Conservation (phyloP, 345 rosid genomes). For the Schrenkiella parvula region DNA sequence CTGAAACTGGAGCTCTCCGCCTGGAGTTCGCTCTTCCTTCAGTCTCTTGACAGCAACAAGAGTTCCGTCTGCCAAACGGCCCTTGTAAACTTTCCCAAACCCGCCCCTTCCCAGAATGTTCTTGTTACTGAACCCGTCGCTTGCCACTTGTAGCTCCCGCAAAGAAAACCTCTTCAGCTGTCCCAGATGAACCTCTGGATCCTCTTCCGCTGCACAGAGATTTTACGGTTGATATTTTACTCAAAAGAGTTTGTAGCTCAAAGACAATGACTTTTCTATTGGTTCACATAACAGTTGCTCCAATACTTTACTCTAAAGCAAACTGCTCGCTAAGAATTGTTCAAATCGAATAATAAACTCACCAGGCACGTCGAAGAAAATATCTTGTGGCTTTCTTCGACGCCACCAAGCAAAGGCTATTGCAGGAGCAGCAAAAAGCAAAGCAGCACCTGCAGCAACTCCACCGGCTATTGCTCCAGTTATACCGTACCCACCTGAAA, state of each 20-base stretch:
- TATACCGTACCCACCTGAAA: conserved; percentile 69
- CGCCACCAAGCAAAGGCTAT: conserved; percentile 98
- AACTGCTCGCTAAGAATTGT: not conserved
- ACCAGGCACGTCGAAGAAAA: conserved; percentile 97
- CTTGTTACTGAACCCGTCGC: conserved; percentile 87
- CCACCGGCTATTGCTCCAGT: conserved; percentile 99
- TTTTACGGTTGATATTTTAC: not conserved
- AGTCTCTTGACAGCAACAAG: conserved; percentile 94
- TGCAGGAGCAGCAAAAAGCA: conserved; percentile 96
- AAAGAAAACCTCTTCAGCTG: conserved; percentile 95
- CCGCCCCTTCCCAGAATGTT: conserved; percentile 97
- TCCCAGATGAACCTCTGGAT: conserved; percentile 96
- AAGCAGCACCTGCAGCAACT: conserved; percentile 99
- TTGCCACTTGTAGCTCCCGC: conserved; percentile 92
- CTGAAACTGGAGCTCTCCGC: conserved; percentile 97
- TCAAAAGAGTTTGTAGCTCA: too few relatives aligned
- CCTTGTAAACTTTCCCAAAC: conserved; percentile 95
- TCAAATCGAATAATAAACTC: conserved; percentile 19
- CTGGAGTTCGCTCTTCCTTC: conserved; percentile 96
- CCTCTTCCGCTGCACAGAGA: conserved; percentile 79
- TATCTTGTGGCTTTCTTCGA: conserved; percentile 83
- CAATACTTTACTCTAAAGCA: too few relatives aligned
- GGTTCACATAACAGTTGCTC: not conserved
- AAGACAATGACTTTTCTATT: not conserved
- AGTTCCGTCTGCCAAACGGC: conserved; percentile 87